Evolutionary conservation across 2,329 filamentous ascomycete genomes (phyloP), one percentile per base, ranked within the genome.

Genomic region (Neonectria coccinea): DNA sequence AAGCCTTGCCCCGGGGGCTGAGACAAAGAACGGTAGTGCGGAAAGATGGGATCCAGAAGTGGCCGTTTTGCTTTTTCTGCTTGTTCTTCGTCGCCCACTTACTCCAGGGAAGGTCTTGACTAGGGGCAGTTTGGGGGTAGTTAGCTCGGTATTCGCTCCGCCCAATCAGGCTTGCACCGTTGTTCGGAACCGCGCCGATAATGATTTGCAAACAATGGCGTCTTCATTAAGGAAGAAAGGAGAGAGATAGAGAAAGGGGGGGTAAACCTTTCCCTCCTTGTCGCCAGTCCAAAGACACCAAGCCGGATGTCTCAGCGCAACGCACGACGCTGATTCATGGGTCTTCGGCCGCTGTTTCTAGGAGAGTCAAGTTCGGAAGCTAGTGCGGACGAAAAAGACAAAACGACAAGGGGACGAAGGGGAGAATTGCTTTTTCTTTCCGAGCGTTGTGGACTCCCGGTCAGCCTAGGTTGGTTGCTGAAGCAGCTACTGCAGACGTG

Each of bases 101-200:
- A 39, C 31, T 57, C 10, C n/a, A 42, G 39, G 39, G 33, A 12
- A 52, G 45, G 45, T 42, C 45, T 62, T 20, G 53, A 31, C 53
- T 53, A 55, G 55, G 54, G 29, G 55, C 54, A 52, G 31, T 48
- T 41, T n/a, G 16, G 39, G 39, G 6, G 39, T 48, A 41, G 22
- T 50, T 51, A 63, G 56, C 11, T 59, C 11, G 20, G 47, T 42
- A 42, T 51, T 36, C 16, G 41, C 57, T 54, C 42, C 57, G 36
- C 48, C 41, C 6, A 55, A 42, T 60, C 57, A 45, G 55, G 57
- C 51, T 51, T 51, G 51, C 14, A 41, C 44, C 36, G 29, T 45
- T 50, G 42, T 41, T 62, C 39, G 59, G 59, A 48, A 47, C 31
- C 53, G 41, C 59, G 53, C 52, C 16, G 16, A 20, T 47, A 41